Conservation (phyloP, 306 rosid genomes). For the Rosa persica region DNA sequence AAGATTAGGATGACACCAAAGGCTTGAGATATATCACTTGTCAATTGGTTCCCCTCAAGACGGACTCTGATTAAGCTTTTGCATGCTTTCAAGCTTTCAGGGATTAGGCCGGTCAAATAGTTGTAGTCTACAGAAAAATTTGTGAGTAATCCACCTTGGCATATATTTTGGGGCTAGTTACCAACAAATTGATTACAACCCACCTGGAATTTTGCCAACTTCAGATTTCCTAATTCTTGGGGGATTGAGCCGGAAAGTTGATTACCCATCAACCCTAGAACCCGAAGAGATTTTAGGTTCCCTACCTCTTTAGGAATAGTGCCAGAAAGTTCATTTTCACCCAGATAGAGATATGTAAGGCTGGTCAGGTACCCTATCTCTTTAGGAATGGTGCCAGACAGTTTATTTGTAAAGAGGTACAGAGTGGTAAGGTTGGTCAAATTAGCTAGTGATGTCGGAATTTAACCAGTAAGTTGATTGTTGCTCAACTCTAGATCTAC, state of each 20-base stretch:
- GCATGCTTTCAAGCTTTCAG: conserved; percentile 33
- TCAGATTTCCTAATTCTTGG: background rate
- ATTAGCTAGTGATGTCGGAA: no score
- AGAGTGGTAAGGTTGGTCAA: no score
- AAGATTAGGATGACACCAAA: conserved; percentile 38
- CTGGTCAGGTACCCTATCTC: no score
- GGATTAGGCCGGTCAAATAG: conserved; percentile 31
- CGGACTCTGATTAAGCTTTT: background rate
- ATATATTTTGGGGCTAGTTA: background rate
- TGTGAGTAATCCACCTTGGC: conserved; percentile 5
- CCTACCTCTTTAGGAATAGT: conserved; percentile 6
- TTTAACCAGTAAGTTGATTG: background rate
- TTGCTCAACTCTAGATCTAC: background rate
- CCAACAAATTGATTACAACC: conserved; percentile 36
- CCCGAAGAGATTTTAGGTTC: conserved; percentile 10
- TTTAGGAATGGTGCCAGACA: no score
- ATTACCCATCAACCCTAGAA: background rate
- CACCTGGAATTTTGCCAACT: background rate
- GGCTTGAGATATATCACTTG: conserved; percentile 34
- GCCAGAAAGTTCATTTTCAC: background rate
- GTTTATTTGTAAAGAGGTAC: no score
- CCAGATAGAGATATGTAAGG: background rate
- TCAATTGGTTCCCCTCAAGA: conserved; percentile 33
- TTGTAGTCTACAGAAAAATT: conserved; percentile 31
- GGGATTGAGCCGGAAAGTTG: conserved; percentile 6